phyloP scores from a whole-genome alignment of 352 stramenopile genomes.

The Phytopythium boreale region DNA sequence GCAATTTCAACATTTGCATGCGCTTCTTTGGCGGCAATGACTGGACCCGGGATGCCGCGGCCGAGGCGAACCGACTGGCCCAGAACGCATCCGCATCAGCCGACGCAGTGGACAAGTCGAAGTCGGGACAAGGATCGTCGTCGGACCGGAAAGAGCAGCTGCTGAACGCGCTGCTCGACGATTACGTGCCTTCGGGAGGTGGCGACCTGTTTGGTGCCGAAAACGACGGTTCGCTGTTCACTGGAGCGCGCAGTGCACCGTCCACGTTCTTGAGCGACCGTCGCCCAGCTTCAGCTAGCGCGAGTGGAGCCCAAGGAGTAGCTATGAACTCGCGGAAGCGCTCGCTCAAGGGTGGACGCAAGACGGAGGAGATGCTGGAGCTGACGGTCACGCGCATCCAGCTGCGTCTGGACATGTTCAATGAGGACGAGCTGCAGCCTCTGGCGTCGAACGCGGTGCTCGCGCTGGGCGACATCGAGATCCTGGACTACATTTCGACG shows the following conservation, averaged over 20 bases:
- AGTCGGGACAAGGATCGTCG: neutral
- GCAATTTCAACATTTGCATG: constrained; percentile 88
- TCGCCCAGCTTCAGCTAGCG: constrained; percentile 8
- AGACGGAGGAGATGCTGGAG: constrained; percentile 90
- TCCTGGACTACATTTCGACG: constrained; percentile 88
- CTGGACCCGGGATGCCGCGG: constrained; percentile 51
- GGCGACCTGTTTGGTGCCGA: constrained; percentile 49
- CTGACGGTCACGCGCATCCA: constrained; percentile 78
- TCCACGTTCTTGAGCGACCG: constrained; percentile 13
- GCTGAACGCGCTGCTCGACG: constrained; percentile 73
- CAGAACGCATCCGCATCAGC: neutral
- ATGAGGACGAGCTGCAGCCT: constrained; percentile 68
- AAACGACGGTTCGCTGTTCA: constrained; percentile 36
- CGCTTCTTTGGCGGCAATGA: constrained; percentile 85
- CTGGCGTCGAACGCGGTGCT: constrained; percentile 74
- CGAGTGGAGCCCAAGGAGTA: neutral
- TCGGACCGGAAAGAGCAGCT: constrained; percentile 63
- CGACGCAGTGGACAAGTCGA: constrained; percentile 1
- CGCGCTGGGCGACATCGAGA: constrained; percentile 75
- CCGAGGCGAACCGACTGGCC: neutral
- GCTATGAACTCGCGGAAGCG: constrained; percentile 36
- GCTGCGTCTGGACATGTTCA: constrained; percentile 81
- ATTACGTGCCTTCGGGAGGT: constrained; percentile 72
- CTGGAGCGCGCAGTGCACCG: constrained; percentile 30
- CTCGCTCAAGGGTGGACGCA: constrained; percentile 70